Conservation (phyloP, 2,329 filamentous ascomycete genomes). For the Purpureocillium lavendulum region DNA sequence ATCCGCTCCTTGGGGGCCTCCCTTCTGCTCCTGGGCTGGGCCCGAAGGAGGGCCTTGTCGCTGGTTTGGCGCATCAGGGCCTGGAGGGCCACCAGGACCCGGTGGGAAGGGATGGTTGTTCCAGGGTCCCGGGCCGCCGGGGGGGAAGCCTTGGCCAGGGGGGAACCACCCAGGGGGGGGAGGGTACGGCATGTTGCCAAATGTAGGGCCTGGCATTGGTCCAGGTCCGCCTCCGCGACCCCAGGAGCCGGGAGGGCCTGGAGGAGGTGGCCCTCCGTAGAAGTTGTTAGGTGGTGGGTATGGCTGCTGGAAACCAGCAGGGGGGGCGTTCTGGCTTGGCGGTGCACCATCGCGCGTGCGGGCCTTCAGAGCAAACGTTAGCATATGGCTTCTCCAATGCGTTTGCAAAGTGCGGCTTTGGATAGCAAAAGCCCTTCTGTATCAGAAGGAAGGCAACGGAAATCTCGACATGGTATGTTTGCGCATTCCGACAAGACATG, state of each 20-base stretch:
- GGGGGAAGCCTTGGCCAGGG: conserved; percentile 66
- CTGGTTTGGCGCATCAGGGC: conserved; percentile 50
- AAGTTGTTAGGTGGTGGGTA: conserved; percentile 38
- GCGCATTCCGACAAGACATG: conserved; percentile 77
- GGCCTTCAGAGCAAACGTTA: conserved; percentile 25
- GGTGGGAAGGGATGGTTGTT: conserved; percentile 54
- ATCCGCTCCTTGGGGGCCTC: conserved; percentile 35
- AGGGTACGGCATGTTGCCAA: conserved; percentile 70
- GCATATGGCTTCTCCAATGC: conserved; percentile 3
- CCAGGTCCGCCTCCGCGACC: conserved; percentile 43
- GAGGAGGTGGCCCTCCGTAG: conserved; percentile 38
- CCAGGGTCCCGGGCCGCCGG: conserved; percentile 54
- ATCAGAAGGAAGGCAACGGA: conserved; percentile 99
- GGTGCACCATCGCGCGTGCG: conserved; percentile 27
- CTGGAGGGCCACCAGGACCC: conserved; percentile 46
- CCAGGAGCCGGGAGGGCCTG: conserved; percentile 38
- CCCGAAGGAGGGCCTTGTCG: conserved; percentile 41
- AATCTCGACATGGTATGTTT: conserved; percentile 89
- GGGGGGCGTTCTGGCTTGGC: conserved; percentile 20
- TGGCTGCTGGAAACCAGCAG: conserved; percentile 32
- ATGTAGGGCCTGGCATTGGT: conserved; percentile 50
- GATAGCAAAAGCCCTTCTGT: conserved; percentile 8
- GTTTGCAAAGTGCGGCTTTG: too few species aligned
- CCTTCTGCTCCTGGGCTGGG: conserved; percentile 31
- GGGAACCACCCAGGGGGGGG: conserved; percentile 73